Conservation (phyloP, 129 eudicot genomes). For the Lactuca sativa region DNA sequence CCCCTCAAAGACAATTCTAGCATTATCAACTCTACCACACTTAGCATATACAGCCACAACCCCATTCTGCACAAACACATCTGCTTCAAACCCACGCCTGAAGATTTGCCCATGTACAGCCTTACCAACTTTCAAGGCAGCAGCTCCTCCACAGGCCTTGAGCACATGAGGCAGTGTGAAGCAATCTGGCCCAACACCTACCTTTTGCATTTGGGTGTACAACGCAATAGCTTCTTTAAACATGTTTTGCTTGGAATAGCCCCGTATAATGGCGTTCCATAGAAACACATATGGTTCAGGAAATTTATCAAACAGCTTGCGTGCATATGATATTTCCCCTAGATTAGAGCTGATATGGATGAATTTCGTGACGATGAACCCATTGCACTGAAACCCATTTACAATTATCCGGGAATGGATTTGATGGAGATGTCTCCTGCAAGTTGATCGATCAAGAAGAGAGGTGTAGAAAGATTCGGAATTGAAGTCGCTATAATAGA, state of each 20-base stretch:
- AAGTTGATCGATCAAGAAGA: slow-evolving; percentile 50
- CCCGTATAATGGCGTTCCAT: slow-evolving; percentile 85
- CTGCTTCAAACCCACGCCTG: slow-evolving; percentile 55
- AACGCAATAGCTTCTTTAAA: slow-evolving; percentile 37
- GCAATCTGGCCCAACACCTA: slow-evolving; percentile 52
- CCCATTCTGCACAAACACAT: slow-evolving; percentile 71
- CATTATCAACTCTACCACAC: slow-evolving; percentile 46
- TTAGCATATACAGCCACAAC: slow-evolving; percentile 66
- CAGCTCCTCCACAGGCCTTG: slow-evolving; percentile 61
- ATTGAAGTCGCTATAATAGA: slow-evolving; percentile 18
- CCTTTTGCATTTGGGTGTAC: slow-evolving; percentile 54
- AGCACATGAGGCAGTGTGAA: slow-evolving; percentile 70
- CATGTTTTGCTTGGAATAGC: slow-evolving; percentile 46
- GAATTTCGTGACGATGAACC: slow-evolving; percentile 61
- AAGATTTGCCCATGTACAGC: slow-evolving; percentile 66
- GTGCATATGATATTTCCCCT: slow-evolving; percentile 59
- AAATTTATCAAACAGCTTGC: slow-evolving; percentile 76
- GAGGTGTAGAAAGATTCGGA: slow-evolving; percentile 49
- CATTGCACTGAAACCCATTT: slow-evolving; percentile 50
- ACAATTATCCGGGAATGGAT: slow-evolving; percentile 49
- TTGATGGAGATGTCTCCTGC: slow-evolving; percentile 44
- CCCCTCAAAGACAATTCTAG: slow-evolving; percentile 53
- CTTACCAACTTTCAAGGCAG: slow-evolving; percentile 40
- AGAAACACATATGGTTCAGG: slow-evolving; percentile 66
- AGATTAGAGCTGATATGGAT: slow-evolving; percentile 42